phyloP scores from a whole-genome alignment of 176 grass and related monocot genomes.

The Leersia perrieri region DNA sequence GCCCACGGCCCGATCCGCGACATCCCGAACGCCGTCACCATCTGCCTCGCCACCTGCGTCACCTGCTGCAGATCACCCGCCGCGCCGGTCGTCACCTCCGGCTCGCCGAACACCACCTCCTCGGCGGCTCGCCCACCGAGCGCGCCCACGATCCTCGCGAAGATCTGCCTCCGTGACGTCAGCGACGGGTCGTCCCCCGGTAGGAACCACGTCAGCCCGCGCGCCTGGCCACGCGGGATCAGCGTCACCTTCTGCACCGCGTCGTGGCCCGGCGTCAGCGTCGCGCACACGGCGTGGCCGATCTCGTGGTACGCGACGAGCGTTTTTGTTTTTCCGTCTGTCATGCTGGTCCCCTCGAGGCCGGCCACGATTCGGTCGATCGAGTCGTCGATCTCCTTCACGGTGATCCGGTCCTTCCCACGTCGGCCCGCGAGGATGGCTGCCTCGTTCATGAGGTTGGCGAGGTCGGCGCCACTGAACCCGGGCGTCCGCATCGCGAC shows the following conservation, averaged over 20 bases:
- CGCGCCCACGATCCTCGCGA: slow-evolving; percentile 72
- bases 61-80: slow-evolving; percentile 83
- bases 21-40: slow-evolving; percentile 85
- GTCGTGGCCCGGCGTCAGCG: slow-evolving; percentile 71
- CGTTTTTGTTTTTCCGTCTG: slow-evolving; percentile 71
- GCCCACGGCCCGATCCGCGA: slow-evolving; percentile 76
- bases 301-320: slow-evolving; percentile 89
- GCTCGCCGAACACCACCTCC: slow-evolving; percentile 80
- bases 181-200: slow-evolving; percentile 57
- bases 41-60: slow-evolving; percentile 72
- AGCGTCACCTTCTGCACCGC: slow-evolving; percentile 79
- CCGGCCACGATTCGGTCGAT: slow-evolving; percentile 82
- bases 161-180: slow-evolving; percentile 70
- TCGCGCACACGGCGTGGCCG: slow-evolving; percentile 86
- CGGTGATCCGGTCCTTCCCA: slow-evolving; percentile 54
- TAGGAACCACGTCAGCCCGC: slow-evolving; percentile 78
- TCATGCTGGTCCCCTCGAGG: slow-evolving; percentile 80
- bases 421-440: slow-evolving; percentile 79
- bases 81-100: slow-evolving; percentile 79
- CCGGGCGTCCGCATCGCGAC: slow-evolving; percentile 85
- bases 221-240: slow-evolving; percentile 70
- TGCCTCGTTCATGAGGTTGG: slow-evolving; percentile 93
- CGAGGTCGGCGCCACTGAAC: slow-evolving; percentile 82
- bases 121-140: slow-evolving; percentile 78
- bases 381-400: slow-evolving; percentile 76